phyloP scores from a whole-genome alignment of 768 basidiomycete genomes.

The Pulveroboletus frians region DNA sequence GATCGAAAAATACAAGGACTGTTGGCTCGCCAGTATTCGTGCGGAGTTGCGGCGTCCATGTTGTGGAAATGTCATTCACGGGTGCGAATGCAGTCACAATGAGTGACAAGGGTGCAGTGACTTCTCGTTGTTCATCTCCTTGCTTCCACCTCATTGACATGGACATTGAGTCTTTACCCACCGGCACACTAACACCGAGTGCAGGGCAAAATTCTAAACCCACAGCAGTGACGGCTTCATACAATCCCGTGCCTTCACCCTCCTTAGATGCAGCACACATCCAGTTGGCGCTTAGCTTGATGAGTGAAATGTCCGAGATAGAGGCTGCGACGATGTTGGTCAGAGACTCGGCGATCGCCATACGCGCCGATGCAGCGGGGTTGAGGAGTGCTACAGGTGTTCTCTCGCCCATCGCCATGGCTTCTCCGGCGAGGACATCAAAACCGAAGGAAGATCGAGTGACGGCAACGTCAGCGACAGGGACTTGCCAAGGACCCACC shows the following conservation, averaged over 20 bases:
- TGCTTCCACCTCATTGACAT: slow-evolving; percentile 95
- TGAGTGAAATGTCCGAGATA: slow-evolving; percentile 58
- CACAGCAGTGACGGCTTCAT: slow-evolving; percentile 85
- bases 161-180: slow-evolving; percentile 99
- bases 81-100: slow-evolving; percentile 94
- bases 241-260: slow-evolving; percentile 85
- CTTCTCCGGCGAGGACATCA: slow-evolving; percentile 77
- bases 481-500: slow-evolving; percentile 99
- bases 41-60: slow-evolving; percentile 91
- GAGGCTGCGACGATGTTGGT: slow-evolving; percentile 86
- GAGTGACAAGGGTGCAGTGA: slow-evolving; percentile 87
- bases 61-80: slow-evolving; percentile 68
- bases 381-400: slow-evolving; percentile 86
- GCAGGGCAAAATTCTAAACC: slow-evolving; percentile 93
- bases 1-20: slow-evolving; percentile 81
- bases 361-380: slow-evolving; percentile 87
- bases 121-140: slow-evolving; percentile 62
- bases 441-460: slow-evolving; percentile 95
- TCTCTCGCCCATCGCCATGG: slow-evolving; percentile 98
- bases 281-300: slow-evolving; percentile 99
- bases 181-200: slow-evolving; percentile 89
- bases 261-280: slow-evolving; percentile 92
- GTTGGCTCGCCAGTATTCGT: slow-evolving; percentile 60
- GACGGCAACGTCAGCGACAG: slow-evolving; percentile 94
- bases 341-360: slow-evolving; percentile 93